Evolutionary conservation across 768 basidiomycete species (phyloP).

Genomic region (Termitomyces eurrhizus): DNA sequence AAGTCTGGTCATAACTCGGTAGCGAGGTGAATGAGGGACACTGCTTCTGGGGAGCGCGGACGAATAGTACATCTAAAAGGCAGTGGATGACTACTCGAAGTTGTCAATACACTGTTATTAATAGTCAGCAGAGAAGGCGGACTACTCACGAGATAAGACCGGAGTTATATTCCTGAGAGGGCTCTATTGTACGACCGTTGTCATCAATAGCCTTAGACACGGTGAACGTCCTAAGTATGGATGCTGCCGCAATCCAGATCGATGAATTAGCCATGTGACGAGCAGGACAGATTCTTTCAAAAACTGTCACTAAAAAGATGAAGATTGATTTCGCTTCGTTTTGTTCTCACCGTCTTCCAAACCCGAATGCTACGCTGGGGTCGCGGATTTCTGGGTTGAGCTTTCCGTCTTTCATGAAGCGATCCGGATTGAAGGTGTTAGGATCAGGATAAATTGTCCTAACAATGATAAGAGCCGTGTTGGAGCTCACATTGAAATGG

Average conservation of each 20-base stretch:
- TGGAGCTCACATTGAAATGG: neutral
- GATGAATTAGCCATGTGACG: slow-evolving; percentile 25
- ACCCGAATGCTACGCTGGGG: slow-evolving; percentile 16
- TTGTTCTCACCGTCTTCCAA: slow-evolving; percentile 16
- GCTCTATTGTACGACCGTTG: slow-evolving; percentile 15
- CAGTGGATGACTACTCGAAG: neutral
- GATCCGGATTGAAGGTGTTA: slow-evolving; percentile 29
- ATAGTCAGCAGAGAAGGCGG: no score
- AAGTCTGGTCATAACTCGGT: neutral
- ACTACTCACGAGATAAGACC: neutral
- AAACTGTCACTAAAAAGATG: neutral
- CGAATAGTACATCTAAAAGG: neutral
- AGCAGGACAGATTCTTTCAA: slow-evolving; percentile 27
- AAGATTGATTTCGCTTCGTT: neutral
- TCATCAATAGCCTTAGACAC: slow-evolving; percentile 19
- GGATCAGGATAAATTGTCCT: slow-evolving; percentile 26
- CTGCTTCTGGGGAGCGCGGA: neutral
- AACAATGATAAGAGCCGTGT: neutral
- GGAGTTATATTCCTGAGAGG: slow-evolving; percentile 5
- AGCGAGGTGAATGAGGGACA: neutral
- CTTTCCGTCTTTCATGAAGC: slow-evolving; percentile 29
- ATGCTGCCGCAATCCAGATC: slow-evolving; percentile 27
- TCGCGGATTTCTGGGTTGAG: slow-evolving; percentile 15
- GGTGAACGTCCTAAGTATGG: slow-evolving; percentile 25
- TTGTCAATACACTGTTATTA: neutral